Evolutionary conservation across 176 grass and related monocot genomes (phyloP).

Genomic region (Melocanna baccifera): DNA sequence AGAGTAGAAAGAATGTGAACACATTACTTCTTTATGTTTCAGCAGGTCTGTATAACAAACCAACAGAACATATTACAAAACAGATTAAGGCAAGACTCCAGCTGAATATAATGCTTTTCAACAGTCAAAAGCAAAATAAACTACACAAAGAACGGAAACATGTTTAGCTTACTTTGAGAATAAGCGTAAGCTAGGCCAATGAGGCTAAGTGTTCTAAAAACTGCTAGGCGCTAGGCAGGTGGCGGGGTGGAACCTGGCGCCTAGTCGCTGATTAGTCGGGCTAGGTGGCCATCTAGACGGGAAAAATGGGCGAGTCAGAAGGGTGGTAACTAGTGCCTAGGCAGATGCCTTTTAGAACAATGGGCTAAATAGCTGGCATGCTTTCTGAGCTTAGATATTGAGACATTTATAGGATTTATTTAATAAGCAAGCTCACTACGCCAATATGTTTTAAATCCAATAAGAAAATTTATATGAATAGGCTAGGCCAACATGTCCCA

Average conservation of each 20-base stretch:
- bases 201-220: neutral
- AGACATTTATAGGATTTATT: neutral
- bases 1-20: conserved; percentile 14
- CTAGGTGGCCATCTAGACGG: too few relatives aligned
- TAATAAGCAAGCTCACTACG: neutral
- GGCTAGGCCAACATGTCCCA: neutral
- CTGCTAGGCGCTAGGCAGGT: neutral
- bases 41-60: conserved; percentile 7
- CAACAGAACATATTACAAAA: neutral
- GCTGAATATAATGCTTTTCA: neutral
- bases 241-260: too few relatives aligned
- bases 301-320: neutral
- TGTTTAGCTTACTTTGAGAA: neutral
- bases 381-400: neutral
- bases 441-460: neutral
- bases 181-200: neutral
- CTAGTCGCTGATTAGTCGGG: too few relatives aligned
- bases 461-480: neutral
- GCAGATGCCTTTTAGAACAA: neutral
- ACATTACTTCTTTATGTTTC: neutral
- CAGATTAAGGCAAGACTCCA: neutral
- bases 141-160: neutral
- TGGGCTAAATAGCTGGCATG: too few relatives aligned
- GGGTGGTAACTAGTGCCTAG: neutral
- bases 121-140: neutral